These are phyloP conservation scores for Candida frijolesensis DNA, from an alignment of 1,139 yeast genomes.

Conservation along the genomic window DNA sequence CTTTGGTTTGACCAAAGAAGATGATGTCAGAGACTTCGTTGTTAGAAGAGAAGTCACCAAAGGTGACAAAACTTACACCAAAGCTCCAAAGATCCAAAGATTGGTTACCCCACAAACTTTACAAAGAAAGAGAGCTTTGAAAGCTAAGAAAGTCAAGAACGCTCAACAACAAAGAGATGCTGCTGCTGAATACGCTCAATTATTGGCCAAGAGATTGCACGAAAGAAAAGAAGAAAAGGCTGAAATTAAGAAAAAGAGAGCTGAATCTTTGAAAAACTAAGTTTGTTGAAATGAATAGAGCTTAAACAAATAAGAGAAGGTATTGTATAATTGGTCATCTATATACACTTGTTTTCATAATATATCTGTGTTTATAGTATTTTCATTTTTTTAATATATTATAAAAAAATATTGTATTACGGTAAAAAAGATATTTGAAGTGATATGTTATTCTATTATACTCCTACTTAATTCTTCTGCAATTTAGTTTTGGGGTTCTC, in stretches of 20 bases:
- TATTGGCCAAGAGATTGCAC: conserved; percentile 96
- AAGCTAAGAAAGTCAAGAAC: conserved; percentile 90
- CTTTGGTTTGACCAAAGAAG: conserved; percentile 98
- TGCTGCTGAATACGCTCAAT: conserved; percentile 99
- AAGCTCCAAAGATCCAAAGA: conserved; percentile 99
- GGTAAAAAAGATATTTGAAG: not conserved
- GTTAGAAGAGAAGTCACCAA: conserved; percentile 98
- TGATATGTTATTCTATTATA: not conserved
- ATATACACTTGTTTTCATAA: conserved; percentile 12
- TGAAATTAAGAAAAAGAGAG: conserved; percentile 99
- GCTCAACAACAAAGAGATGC: conserved; percentile 99
- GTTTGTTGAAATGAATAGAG: not conserved
- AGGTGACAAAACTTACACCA: conserved; percentile 98
- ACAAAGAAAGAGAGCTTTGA: conserved; percentile 98
- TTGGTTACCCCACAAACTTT: conserved; percentile 98
- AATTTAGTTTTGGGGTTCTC: not conserved
- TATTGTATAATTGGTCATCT: conserved; percentile 9
- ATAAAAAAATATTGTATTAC: conserved; percentile 1
- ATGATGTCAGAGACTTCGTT: conserved; percentile 92
- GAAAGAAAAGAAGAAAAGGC: conserved; percentile 98
- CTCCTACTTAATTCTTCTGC: conserved; percentile 5
- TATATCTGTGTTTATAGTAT: conserved; percentile 11
- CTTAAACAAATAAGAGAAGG: conserved; percentile 1
- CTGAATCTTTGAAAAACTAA: conserved; percentile 63
- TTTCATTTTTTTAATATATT: conserved; percentile 4